A percentile compares a stretch with the other conserved stretches of the same genome.
phyloP scores from a whole-genome alignment of 139 green algal species.

The Raphidocelis subcapitata region DNA sequence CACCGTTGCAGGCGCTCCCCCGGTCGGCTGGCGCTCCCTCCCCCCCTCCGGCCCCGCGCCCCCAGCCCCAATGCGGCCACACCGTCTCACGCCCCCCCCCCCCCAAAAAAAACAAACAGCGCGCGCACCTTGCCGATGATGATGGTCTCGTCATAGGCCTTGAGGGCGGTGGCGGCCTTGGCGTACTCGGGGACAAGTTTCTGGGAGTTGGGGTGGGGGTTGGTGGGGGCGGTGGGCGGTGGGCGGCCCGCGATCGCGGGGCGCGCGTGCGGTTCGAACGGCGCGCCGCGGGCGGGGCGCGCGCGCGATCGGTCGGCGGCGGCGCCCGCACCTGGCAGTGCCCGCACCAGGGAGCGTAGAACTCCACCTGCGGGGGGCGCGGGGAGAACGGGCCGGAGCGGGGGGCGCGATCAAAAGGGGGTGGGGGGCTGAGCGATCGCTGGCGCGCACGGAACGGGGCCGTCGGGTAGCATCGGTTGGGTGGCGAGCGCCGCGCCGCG shows the following conservation, averaged over 20 bases:
- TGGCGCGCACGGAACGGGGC: not conserved
- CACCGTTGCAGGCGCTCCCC: no score
- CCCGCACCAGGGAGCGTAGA: conserved; percentile 81
- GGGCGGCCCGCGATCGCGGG: no score
- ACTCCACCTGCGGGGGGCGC: conserved; percentile 55
- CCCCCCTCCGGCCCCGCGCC: no score
- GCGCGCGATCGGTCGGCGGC: not conserved
- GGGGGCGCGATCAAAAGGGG: not conserved
- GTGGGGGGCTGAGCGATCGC: not conserved
- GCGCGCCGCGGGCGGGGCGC: not conserved
- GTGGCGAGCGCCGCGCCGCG: not conserved
- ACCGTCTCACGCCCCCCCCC: no score
- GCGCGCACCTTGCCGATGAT: conserved; percentile 72
- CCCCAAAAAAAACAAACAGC: no score
- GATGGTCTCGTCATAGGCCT: conserved; percentile 49
- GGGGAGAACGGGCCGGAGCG: not conserved
- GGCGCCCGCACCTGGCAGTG: conserved; percentile 65
- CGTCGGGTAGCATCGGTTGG: not conserved
- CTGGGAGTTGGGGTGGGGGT: conserved; percentile 26
- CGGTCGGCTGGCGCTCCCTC: no score
- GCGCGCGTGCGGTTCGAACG: not conserved
- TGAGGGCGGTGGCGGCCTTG: conserved; percentile 67
- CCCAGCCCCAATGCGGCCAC: no score
- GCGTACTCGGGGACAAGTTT: conserved; percentile 73
- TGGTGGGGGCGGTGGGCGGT: no score